phyloP scores from a whole-genome alignment of 192 early-diverging fungal genomes.

The Gryganskiella cystojenkinii region DNA sequence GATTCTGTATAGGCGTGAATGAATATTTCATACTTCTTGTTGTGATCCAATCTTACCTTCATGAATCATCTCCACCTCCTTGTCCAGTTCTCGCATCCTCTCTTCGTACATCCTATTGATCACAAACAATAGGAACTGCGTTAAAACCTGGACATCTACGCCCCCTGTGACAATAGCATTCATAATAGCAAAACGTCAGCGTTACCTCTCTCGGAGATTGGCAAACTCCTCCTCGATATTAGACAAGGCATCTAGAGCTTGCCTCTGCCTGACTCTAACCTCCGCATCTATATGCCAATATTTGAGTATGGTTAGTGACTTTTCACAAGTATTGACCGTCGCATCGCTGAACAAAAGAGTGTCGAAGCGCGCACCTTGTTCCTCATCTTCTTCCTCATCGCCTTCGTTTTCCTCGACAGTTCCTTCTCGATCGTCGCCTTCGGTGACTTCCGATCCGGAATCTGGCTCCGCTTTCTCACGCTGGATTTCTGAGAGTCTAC shows the following conservation, averaged over 20 bases:
- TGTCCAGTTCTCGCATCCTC: constrained; percentile 61
- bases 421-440: constrained; percentile 36
- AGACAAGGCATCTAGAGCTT: constrained; percentile 60
- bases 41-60: constrained; percentile 46
- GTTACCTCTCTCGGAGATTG: constrained; percentile 63
- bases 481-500: neutral
- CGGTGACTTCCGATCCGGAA: constrained; percentile 17
- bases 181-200: neutral
- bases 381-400: constrained; percentile 31
- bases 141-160: neutral
- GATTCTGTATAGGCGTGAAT: neutral
- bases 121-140: neutral
- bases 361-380: too few species aligned
- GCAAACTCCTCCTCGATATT: constrained; percentile 68
- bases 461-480: constrained; percentile 12
- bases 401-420: constrained; percentile 9
- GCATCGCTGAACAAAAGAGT: too few species aligned
- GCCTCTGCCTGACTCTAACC: constrained; percentile 55
- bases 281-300: constrained; percentile 54
- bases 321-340: too few species aligned
- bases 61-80: constrained; percentile 62
- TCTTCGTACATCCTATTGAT: constrained; percentile 64
- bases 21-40: neutral
- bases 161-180: neutral
- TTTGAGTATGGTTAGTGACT: too few species aligned